These are phyloP conservation scores for Alternaria rosae DNA, from an alignment of 2,329 filamentous ascomycete genomes.

Conservation along the genomic window DNA sequence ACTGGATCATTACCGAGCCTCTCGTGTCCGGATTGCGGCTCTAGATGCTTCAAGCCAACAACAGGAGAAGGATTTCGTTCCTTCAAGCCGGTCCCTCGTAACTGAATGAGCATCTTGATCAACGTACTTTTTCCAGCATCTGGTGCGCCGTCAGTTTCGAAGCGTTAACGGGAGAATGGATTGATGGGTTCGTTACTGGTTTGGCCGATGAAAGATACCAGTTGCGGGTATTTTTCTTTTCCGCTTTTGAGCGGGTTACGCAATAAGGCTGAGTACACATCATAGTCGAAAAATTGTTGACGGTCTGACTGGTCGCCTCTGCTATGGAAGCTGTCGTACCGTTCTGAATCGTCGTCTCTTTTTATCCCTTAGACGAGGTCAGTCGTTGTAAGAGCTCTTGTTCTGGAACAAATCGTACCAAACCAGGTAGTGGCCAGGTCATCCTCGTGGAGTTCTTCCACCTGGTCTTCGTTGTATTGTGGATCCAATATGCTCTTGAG, in stretches of 20 bases:
- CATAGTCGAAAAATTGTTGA: not conserved
- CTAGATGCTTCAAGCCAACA: constrained; percentile 10
- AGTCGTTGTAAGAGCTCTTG: not conserved
- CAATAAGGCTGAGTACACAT: constrained; percentile 17
- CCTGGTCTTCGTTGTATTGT: not conserved
- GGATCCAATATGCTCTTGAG: constrained; percentile 19
- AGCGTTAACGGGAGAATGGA: constrained; percentile 23
- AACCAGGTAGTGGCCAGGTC: constrained; percentile 34
- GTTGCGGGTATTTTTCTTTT: constrained; percentile 23
- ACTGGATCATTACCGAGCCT: not conserved
- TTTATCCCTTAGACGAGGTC: not conserved
- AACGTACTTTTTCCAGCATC: constrained; percentile 59
- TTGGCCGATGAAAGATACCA: constrained; percentile 57
- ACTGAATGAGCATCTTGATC: constrained; percentile 58
- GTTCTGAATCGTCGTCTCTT: not conserved
- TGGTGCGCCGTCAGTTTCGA: not conserved
- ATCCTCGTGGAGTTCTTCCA: constrained; percentile 17
- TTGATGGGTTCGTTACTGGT: not conserved
- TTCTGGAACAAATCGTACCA: constrained; percentile 6
- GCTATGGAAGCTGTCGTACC: not conserved
- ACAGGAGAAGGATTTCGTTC: constrained; percentile 31
- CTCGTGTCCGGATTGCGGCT: not conserved
- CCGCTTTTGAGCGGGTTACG: constrained; percentile 14
- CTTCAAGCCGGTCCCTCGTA: constrained; percentile 5
- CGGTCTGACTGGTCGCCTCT: not conserved